Evolutionary conservation across 768 basidiomycete genomes (phyloP), one percentile per base, ranked within the genome.

Genomic region (Suillus plorans): DNA sequence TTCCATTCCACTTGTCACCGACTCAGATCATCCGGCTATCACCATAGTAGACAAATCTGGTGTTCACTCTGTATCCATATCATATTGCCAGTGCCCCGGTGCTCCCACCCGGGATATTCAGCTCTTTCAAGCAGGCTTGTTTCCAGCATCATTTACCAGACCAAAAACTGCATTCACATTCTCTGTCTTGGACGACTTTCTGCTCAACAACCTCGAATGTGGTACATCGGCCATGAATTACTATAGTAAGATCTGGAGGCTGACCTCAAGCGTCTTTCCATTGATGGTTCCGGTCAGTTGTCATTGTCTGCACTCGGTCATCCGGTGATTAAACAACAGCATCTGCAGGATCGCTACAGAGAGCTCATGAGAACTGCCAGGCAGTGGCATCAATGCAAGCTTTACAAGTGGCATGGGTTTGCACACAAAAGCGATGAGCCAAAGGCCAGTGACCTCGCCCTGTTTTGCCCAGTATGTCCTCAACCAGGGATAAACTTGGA

Each of bases 311-410:
- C 34, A 1, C 18, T 34, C 36, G 2, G 36, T 34, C 5, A 8
- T 18, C 28, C 9, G 18, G 9, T 55, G 7, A 55, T 34, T 34
- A 20, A 31, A 34, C 7, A 53, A 34, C 1, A 10, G 31, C 10
- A 53, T 61, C 20, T 34, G 3, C 9, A 61, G 49, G 61, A 74
- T 61, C 41, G 64, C 5, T 73, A 72, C 60, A 20, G 50, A 13
- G 69, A 69, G 44, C 62, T 71, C 8, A 44, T 65, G 9, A 64
- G 70, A 20, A 50, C 69, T 25, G 49, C 66, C 6, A 56, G 70
- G 16, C n/a, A 67, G 28, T 72, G 71, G 69, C 39, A 63, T 3
- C 45, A 67, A 39, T 39, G 71, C 3, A 66, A 71, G n/a, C 44
- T 67, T 39, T 45, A 64, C 2, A 74, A 71, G 62, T 67, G 67